Conservation (phyloP, 2,329 filamentous ascomycete genomes). For the Cercospora brassicicola region DNA sequence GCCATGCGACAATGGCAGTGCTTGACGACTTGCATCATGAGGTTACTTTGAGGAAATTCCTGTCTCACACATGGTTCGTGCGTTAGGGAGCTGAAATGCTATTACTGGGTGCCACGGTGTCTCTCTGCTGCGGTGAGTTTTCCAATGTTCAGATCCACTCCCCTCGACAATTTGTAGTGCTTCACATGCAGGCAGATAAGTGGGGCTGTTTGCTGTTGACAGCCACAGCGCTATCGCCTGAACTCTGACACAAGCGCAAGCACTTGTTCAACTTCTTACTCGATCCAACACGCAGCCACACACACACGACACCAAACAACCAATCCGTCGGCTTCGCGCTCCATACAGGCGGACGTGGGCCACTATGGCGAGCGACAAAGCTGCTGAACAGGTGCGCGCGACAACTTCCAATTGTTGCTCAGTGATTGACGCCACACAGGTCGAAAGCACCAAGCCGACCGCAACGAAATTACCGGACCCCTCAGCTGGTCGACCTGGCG, state of each 20-base stretch:
- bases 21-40: slow-evolving; percentile 20
- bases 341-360: not conserved
- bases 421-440: not conserved
- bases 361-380: not conserved
- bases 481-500: not conserved
- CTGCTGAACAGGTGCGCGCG: not conserved
- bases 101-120: not conserved
- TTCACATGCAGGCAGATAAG: not conserved
- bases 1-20: slow-evolving; percentile 18
- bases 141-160: not conserved
- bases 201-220: not conserved
- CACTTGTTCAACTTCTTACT: not conserved
- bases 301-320: not conserved
- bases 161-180: not conserved
- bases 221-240: not conserved
- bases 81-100: slow-evolving; percentile 18
- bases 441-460: not conserved
- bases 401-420: not conserved
- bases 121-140: not conserved
- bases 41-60: not conserved
- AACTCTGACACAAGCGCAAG: not conserved
- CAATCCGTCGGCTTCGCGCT: not conserved
- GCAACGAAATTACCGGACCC: no score
- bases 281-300: not conserved
- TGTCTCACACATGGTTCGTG: slow-evolving; percentile 18